These are phyloP conservation scores for Penicillium paradoxum DNA, from an alignment of 495 filamentous ascomycete species.

Conservation along the genomic window DNA sequence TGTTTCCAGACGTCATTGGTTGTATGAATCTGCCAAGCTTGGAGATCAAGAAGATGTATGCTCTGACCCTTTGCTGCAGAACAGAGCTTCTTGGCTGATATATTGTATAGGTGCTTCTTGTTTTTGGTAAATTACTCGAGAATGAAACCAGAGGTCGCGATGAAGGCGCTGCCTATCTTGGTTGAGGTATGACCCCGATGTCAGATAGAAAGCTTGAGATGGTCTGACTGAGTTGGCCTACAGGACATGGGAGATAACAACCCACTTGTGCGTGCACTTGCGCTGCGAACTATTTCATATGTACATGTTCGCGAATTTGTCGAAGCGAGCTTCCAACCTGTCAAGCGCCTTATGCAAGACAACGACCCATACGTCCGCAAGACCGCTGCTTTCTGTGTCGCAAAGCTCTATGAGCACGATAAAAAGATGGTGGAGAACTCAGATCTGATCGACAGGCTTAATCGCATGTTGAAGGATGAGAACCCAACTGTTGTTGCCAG, in stretches of 20 bases:
- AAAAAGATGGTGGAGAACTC: slow-evolving; percentile 81
- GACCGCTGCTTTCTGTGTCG: slow-evolving; percentile 93
- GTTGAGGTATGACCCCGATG: slow-evolving; percentile 57
- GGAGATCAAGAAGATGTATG: slow-evolving; percentile 99
- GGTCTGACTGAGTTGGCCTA: slow-evolving; percentile 1
- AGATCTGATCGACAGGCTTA: slow-evolving; percentile 88
- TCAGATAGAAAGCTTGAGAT: background rate
- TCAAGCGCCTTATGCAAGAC: slow-evolving; percentile 81
- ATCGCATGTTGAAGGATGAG: slow-evolving; percentile 85
- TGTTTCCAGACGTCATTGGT: slow-evolving; percentile 91
- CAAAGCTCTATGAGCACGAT: slow-evolving; percentile 97
- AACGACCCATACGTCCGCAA: slow-evolving; percentile 95
- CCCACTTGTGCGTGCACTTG: slow-evolving; percentile 87
- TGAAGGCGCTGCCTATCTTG: slow-evolving; percentile 87
- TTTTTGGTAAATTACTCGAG: slow-evolving; percentile 96
- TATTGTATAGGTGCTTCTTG: slow-evolving; percentile 75
- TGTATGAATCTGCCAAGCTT: slow-evolving; percentile 92
- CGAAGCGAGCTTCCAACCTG: slow-evolving; percentile 77
- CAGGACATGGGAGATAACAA: slow-evolving; percentile 94
- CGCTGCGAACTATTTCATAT: slow-evolving; percentile 93
- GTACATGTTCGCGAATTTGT: slow-evolving; percentile 96
- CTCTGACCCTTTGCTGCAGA: slow-evolving; percentile 1
- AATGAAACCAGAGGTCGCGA: slow-evolving; percentile 87
- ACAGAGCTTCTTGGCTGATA: slow-evolving; percentile 18
- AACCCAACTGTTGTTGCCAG: slow-evolving; percentile 97